Conservation (phyloP, 2,329 filamentous ascomycete genomes). For the Calonectria ilicicola region DNA sequence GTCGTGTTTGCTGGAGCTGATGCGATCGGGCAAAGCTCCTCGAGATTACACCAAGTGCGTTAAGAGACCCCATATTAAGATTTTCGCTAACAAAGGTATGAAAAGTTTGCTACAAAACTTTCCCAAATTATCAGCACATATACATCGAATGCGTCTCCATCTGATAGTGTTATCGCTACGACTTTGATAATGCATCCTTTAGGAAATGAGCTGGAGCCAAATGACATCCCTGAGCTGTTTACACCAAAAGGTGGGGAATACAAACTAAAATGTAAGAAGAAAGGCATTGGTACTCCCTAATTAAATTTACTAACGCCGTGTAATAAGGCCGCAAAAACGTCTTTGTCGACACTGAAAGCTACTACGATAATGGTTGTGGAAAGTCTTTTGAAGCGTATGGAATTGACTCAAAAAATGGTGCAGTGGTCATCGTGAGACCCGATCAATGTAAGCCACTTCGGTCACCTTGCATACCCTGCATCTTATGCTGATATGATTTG, state of each 20-base stretch:
- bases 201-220: neutral
- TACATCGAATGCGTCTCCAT: neutral
- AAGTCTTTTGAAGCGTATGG: constrained; percentile 26
- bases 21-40: neutral
- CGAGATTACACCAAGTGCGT: neutral
- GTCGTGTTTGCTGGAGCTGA: constrained; percentile 25
- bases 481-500: neutral
- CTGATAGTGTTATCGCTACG: neutral
- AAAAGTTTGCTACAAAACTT: neutral
- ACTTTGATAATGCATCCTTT: neutral
- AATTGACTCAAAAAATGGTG: constrained; percentile 18
- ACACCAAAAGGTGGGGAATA: constrained; percentile 4
- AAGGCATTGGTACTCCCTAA: neutral
- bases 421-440: constrained; percentile 30
- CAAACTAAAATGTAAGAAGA: constrained; percentile 9
- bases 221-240: neutral
- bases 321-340: constrained; percentile 14
- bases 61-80: no score
- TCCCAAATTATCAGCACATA: neutral
- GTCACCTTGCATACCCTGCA: no score
- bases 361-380: constrained; percentile 28
- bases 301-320: neutral
- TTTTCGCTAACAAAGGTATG: neutral
- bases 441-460: constrained; percentile 31
- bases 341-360: constrained; percentile 30